Base-by-base conservation (phyloP, 2,329 filamentous ascomycete species). In the Cladophialophora bantiana region DNA sequence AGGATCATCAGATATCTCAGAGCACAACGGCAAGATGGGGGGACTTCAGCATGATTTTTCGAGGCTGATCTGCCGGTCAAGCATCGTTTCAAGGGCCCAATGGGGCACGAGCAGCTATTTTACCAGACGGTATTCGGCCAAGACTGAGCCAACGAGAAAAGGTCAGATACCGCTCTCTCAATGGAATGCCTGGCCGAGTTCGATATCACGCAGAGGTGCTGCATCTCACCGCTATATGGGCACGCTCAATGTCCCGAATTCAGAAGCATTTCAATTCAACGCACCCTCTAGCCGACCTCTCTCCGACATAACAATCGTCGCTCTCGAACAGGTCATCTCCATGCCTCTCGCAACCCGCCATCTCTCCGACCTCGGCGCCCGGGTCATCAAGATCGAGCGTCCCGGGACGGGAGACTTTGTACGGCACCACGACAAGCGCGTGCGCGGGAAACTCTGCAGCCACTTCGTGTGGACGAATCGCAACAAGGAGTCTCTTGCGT, bases 391-490 rank as follows among this genome's bases (percentile, higher is more conserved):
- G 72, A 74, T 86, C 20, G 84, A 86, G 70, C 80, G 84, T 0
- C 84, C 83, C 0, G 78, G 75, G 0, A 79, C 80, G 0, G 84
- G 84, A 1, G 84, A 86, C 70, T 86, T 86, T 71, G 84, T 84
- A 0, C 80, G 83, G 0, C 74, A 79, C 12, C 85, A 85, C 68
- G 84, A 86, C 71, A 79, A 75, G 0, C 79, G 83, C 7, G 83
- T 85, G 1, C 77, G 80, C 7, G 84, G 84, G 0, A 62, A 69
- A 53, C 74, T 84, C 13, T 77, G 82, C 0, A 86, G 84, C 0
- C 84, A 86, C 70, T 86, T 86, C 64, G 78, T 86, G n/a, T 86
- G 84, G 84, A 78, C 81, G 0, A 86, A 85, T 67, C 79, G 84
- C 26, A 84, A 83, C 6, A 86, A 86, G 61, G 83, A 86, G 71